Evolutionary conservation across 371 early-diverging fungal genomes (phyloP), one percentile per base, ranked within the genome.

Genomic region (Apophysomyces trapeziformis): DNA sequence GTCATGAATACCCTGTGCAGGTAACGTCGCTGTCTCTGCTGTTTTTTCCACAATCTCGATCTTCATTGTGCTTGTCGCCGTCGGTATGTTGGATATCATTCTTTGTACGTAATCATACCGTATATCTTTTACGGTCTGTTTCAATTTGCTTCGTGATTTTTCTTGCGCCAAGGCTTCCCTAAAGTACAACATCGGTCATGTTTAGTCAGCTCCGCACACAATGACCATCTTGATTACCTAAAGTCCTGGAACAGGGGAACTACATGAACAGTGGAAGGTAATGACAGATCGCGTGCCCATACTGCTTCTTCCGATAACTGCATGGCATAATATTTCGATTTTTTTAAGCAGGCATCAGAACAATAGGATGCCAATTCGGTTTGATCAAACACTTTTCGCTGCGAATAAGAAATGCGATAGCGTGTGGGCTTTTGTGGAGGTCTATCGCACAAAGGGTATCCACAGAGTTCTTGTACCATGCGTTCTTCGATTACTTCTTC

Each of bases 221-320:
- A 45, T 16, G 6, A 13, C 44, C 16, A 37, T 4, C 26, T 11
- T 36, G 54, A 68, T 76, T 77, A 78, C 83, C 73, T 66, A 43
- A 78, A 61, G 41, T 80, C 71, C 37, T 80, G 70, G 41, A 74
- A 63, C 44, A 66, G 39, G 1, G 54, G 41, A 4, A 83, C 61
- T 18, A 83, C 66, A 21, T 79, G 77, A 0, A 75, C 64, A 35
- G 62, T 45, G 1, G 72, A 56, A 9, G 45, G 5, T 5, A 38
- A 37, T 39, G 66, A 60, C 4, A 68, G 35, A 66, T 78, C 79
- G 16, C 84, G 77, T 50, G 72, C 69, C 84, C 84, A 92, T 11
- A 87, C 82, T 2, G 92, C 90, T 41, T 91, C 89, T 44, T 84
- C 84, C 2, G 86, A 81, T 32, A 92, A 60, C 67, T 92, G 92